phyloP scores from a whole-genome alignment of 441 rosid species.

The Eruca vesicaria region DNA sequence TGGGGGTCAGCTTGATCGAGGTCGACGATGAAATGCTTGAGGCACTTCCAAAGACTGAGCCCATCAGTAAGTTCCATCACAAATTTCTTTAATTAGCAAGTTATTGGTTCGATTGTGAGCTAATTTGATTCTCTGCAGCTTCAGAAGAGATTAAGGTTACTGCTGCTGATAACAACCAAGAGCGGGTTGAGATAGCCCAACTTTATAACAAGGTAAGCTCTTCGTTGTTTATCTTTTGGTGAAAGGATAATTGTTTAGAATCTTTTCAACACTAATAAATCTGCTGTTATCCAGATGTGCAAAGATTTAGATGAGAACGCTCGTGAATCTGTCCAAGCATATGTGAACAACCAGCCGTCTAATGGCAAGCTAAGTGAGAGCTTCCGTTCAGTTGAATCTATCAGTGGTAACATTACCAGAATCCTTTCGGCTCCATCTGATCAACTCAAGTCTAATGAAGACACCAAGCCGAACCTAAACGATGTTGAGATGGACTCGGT shows the following conservation, averaged over 20 bases:
- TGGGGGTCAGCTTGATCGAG: constrained; percentile 39
- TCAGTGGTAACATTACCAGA: constrained; percentile 38
- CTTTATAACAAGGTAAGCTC: constrained; percentile 64
- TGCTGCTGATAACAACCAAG: constrained; percentile 62
- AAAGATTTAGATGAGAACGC: constrained; percentile 51
- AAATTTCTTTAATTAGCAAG: not conserved
- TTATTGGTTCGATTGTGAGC: constrained; percentile 15
- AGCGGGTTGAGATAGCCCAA: constrained; percentile 52
- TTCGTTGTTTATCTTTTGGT: not conserved
- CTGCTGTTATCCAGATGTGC: constrained; percentile 56
- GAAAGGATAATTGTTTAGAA: constrained; percentile 8
- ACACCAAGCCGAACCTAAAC: constrained; percentile 23
- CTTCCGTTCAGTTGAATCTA: constrained; percentile 50
- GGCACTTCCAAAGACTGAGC: constrained; percentile 58
- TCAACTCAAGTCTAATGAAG: constrained; percentile 26
- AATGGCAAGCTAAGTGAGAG: constrained; percentile 49
- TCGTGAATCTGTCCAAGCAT: constrained; percentile 46
- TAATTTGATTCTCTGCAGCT: constrained; percentile 45
- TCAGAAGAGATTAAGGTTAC: constrained; percentile 58
- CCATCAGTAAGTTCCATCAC: constrained; percentile 51
- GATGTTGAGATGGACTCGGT: constrained; percentile 30
- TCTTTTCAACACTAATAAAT: constrained; percentile 2
- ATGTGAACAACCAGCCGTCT: constrained; percentile 42
- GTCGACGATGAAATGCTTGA: constrained; percentile 46
- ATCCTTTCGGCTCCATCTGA: constrained; percentile 43